These are phyloP conservation scores for Suillus clintonianus DNA, from an alignment of 768 basidiomycete genomes.

Conservation along the genomic window DNA sequence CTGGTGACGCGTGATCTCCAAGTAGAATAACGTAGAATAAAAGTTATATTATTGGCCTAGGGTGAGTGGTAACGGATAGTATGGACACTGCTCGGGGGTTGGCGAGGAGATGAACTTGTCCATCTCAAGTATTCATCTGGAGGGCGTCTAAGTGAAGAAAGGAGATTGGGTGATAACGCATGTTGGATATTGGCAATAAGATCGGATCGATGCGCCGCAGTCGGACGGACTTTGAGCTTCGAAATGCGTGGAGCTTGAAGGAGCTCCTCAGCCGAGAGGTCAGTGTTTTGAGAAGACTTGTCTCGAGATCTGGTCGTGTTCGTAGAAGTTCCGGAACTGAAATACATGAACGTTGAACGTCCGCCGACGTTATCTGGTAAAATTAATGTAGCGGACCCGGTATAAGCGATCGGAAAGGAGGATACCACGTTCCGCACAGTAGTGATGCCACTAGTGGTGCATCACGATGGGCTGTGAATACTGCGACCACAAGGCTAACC, in stretches of 20 bases:
- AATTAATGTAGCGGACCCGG: not conserved
- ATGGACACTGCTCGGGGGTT: not conserved
- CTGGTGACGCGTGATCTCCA: not conserved
- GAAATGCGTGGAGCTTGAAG: not conserved
- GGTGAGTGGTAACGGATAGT: not conserved
- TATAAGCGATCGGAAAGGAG: constrained; percentile 1
- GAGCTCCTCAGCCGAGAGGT: not conserved
- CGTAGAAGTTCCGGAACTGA: not conserved
- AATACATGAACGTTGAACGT: constrained; percentile 1
- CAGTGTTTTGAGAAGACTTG: too few relatives aligned
- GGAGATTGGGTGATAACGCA: constrained; percentile 1
- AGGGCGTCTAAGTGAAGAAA: not conserved
- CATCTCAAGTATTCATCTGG: not conserved
- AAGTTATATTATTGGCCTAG: not conserved
- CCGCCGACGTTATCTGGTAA: constrained; percentile 2
- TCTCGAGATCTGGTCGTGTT: too few relatives aligned
- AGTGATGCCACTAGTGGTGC: not conserved
- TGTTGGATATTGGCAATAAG: not conserved
- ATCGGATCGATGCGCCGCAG: not conserved
- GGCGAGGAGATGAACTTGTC: not conserved
- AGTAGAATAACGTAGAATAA: not conserved
- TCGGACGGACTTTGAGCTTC: not conserved
- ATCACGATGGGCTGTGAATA: not conserved
- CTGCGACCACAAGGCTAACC: not conserved
- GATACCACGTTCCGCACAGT: not conserved